Evolutionary conservation across 2,329 filamentous ascomycete genomes (phyloP).

Genomic region (Neofusicoccum ribis): DNA sequence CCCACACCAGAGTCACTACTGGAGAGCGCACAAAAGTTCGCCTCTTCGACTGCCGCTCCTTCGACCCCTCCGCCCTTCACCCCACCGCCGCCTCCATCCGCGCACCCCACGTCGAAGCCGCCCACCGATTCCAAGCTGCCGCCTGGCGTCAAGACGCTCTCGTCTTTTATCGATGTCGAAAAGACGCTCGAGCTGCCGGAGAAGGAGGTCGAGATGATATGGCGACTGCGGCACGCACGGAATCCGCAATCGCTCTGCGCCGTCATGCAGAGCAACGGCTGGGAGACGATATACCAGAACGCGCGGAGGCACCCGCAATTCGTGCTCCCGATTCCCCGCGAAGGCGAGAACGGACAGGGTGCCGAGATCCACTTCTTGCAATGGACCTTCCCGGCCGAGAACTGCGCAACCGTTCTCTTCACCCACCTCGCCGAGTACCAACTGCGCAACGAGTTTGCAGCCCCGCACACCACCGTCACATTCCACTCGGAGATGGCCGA

Average conservation of each 20-base stretch:
- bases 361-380: constrained; percentile 96
- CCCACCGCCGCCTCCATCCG: constrained; percentile 26
- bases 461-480: constrained; percentile 90
- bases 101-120: constrained; percentile 23
- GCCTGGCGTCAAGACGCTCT: constrained; percentile 62
- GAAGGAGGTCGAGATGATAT: constrained; percentile 83
- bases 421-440: constrained; percentile 95
- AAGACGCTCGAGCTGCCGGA: constrained; percentile 72
- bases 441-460: constrained; percentile 80
- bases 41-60: constrained; percentile 22
- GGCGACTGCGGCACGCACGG: constrained; percentile 81
- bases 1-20: constrained; percentile 51
- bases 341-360: constrained; percentile 52
- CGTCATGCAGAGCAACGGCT: constrained; percentile 72
- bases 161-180: constrained; percentile 73
- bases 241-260: constrained; percentile 80
- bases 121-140: constrained; percentile 32
- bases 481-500: constrained; percentile 80
- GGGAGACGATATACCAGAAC: constrained; percentile 67
- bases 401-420: constrained; percentile 70
- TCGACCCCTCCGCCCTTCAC: constrained; percentile 30
- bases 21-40: constrained; percentile 25
- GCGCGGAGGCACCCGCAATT: constrained; percentile 82
- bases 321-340: constrained; percentile 80
- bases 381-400: constrained; percentile 81